Evolutionary conservation across 2,329 filamentous ascomycete species (phyloP), one percentile per base, ranked within the genome.

Genomic region (Thielaviopsis punctulata): DNA sequence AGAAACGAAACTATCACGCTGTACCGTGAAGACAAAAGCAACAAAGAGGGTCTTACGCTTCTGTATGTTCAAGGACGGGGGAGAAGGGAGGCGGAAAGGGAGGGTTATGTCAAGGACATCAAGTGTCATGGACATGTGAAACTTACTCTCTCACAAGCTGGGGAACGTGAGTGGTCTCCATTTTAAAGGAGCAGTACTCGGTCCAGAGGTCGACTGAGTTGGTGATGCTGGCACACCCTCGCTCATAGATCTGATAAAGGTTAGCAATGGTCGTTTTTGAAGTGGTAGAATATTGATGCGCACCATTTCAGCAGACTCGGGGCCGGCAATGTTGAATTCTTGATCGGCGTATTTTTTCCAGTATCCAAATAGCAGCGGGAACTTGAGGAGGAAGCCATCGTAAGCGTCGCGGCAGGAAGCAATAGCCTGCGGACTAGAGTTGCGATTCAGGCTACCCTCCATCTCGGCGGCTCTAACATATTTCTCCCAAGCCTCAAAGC

Each of bases 91-190:
- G 58, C 58, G 58, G 61, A 64, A 59, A 64, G 66, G 63, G 62
- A 65, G 65, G 66, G 65, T 62, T 59, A 61, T 60, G 65, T 65
- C 15, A 41, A 33, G 24, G 43, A 48, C 62, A 60, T 52, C 19
- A 23, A 27, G 49, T 30, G n/a, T 50, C 52, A 81, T 80, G 73
- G 73, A 71, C 69, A 68, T 64, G 60, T 58, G 69, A 72, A 77
- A 96, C 92, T 96, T 95, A 98, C 92, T 96, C 92, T 94, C 92
- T 83, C 72, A 95, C 93, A 68, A 93, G 77, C 65, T 93, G 86
- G 62, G 86, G 78, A 65, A 94, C 88, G 70, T 98, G 92, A 60
- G 86, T 92, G 54, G 92, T 96, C 66, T 96, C 88, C 71, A 92
- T 88, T 68, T 96, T 96, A 79, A 96, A 96, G 62, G 82, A 79